phyloP scores from a whole-genome alignment of 2,329 filamentous ascomycete genomes.

The Colletotrichum endophyticum region DNA sequence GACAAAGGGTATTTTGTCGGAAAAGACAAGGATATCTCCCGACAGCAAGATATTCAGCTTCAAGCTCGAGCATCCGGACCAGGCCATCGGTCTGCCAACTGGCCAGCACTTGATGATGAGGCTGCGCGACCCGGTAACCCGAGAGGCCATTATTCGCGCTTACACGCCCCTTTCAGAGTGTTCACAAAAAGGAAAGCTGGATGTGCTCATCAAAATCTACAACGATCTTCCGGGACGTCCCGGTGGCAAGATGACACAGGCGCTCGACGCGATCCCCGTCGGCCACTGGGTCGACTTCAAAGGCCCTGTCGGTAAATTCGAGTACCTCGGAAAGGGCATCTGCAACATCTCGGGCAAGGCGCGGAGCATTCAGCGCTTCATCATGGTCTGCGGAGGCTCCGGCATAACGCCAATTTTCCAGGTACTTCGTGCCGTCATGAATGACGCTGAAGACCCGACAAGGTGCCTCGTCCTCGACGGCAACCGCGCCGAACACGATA shows the following conservation, averaged over 20 bases:
- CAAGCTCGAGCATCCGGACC: constrained; percentile 72
- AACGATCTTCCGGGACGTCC: constrained; percentile 58
- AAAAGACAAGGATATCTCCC: constrained; percentile 72
- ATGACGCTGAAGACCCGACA: constrained; percentile 67
- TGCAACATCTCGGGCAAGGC: constrained; percentile 65
- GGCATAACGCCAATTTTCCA: constrained; percentile 93
- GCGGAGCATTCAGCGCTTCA: constrained; percentile 68
- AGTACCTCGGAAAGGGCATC: constrained; percentile 72
- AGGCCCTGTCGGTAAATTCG: constrained; percentile 85
- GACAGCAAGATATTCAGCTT: constrained; percentile 87
- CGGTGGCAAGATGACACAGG: constrained; percentile 83
- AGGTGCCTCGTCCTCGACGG: constrained; percentile 78
- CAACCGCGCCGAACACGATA: constrained; percentile 79
- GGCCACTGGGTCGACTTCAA: constrained; percentile 84
- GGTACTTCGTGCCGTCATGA: constrained; percentile 76
- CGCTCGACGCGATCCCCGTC: constrained; percentile 73
- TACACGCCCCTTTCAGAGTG: constrained; percentile 83
- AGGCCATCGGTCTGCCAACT: constrained; percentile 77
- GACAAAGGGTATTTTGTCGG: constrained; percentile 73
- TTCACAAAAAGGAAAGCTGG: constrained; percentile 64
- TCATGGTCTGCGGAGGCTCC: constrained; percentile 89
- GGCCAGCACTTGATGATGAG: constrained; percentile 90
- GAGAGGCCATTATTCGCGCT: constrained; percentile 78
- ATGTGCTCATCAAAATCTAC: constrained; percentile 86
- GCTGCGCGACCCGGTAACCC: constrained; percentile 72